Percentiles rank a stretch among this genome's conserved stretches.
phyloP scores from a whole-genome alignment of 805 yeast genomes.

The Clavispora phyllophila region DNA sequence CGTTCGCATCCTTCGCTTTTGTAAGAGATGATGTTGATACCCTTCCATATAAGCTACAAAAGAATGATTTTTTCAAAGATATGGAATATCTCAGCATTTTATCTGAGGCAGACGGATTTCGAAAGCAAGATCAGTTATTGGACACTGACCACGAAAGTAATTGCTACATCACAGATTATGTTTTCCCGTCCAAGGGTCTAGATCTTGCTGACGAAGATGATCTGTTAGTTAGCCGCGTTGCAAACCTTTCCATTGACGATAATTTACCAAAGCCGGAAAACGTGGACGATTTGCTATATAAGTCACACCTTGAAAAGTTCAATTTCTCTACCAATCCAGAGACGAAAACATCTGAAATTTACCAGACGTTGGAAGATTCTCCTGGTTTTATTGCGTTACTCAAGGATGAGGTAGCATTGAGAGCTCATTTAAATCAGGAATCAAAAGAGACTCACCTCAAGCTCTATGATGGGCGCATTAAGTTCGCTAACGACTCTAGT shows the following conservation, averaged over 20 bases:
- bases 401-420: background rate
- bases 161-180: conserved; percentile 25
- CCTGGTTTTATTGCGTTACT: background rate
- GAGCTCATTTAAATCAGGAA: background rate
- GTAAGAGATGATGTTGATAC: conserved; percentile 57
- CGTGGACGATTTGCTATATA: conserved; percentile 16
- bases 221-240: background rate
- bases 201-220: conserved; percentile 6
- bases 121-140: conserved; percentile 42
- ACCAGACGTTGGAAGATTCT: conserved; percentile 11
- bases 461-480: conserved; percentile 32
- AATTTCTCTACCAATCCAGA: conserved; percentile 7
- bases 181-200: conserved; percentile 17
- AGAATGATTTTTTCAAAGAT: conserved; percentile 47
- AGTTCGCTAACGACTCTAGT: conserved; percentile 18
- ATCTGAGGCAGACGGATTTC: conserved; percentile 21
- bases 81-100: conserved; percentile 52
- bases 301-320: conserved; percentile 12
- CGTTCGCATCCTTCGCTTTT: conserved; percentile 62
- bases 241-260: background rate
- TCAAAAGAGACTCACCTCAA: conserved; percentile 12
- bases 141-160: conserved; percentile 22
- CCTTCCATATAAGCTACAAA: conserved; percentile 50
- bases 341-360: conserved; percentile 1
- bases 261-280: background rate